Evolutionary conservation across 1,284 basidiomycete species (phyloP), one percentile per base, ranked within the genome.

Genomic region (Tremellales sp.): DNA sequence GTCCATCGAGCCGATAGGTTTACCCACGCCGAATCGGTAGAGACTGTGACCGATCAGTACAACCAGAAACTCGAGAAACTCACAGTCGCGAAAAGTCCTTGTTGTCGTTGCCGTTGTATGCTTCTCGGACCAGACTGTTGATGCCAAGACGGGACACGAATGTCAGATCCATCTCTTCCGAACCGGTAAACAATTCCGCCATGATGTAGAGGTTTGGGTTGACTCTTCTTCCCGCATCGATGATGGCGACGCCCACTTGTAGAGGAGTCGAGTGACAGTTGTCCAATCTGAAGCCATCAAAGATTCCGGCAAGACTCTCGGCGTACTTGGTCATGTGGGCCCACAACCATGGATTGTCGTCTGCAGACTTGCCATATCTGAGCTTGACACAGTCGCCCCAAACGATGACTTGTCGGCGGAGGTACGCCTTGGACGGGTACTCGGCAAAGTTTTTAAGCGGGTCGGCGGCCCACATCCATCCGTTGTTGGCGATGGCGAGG

Each of bases 311-410:
- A 36, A 92, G 83, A 16, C 78, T 78, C 43, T 79, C 80, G 49
- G 91, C 87, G 59, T 97, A 97, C 43, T 78, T 74, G n/a, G 81
- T 85, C 83, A 98, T 97, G 72, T 92, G 86, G 40, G 81, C 71
- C 94, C 94, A 98, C 21, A 98, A 77, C 86, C 89, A 97, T 1
- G 92, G 91, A 67, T 93, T 97, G 57, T 86, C 85, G 3, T 79
- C 74, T 1, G 85, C 84, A 3, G 78, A 77, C 7, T 78, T 74
- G 13, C 92, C 94, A 65, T 97, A 98, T 33, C 93, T 86, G 37
- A 97, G 81, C 71, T 98, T 98, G 65, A 97, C 94, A 67, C 94
- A 97, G 71, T 98, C 95, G 34, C 85, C 84, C 94, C 94, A 98
- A 16, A 86, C 89, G 58, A 98, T 97, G 40, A 98, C 89, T 71